Conservation (phyloP, 805 yeast species). For the Scheffersomyces stipitis region DNA sequence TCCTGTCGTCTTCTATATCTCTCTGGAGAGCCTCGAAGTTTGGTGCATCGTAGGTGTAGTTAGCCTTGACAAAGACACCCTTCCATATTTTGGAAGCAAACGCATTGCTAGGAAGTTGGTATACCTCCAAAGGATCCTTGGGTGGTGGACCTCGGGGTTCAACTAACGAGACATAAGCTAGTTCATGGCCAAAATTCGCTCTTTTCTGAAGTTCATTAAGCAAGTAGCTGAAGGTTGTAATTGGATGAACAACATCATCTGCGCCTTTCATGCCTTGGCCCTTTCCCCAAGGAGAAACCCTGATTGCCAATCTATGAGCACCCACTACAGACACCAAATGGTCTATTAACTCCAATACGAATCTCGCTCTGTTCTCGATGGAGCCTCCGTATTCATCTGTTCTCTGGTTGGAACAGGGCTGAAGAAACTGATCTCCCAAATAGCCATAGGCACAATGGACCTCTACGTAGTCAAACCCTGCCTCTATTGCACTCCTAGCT, state of each 20-base stretch:
- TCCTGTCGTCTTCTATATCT: conserved; percentile 6
- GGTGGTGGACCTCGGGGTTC: conserved; percentile 25
- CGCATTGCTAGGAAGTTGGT: conserved; percentile 33
- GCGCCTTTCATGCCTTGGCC: not conserved
- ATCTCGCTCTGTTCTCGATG: conserved; percentile 10
- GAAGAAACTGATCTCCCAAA: conserved; percentile 12
- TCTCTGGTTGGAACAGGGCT: conserved; percentile 13
- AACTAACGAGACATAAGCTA: conserved; percentile 37
- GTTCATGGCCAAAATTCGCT: conserved; percentile 27
- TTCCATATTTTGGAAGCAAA: conserved; percentile 43
- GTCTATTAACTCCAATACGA: conserved; percentile 10
- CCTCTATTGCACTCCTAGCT: not conserved
- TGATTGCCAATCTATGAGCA: conserved; percentile 12
- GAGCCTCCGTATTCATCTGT: conserved; percentile 13
- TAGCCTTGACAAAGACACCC: conserved; percentile 45
- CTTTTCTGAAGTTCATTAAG: conserved; percentile 39
- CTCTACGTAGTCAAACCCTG: conserved; percentile 11
- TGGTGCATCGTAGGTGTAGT: conserved; percentile 24
- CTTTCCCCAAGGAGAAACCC: conserved; percentile 20
- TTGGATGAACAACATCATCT: conserved; percentile 6
- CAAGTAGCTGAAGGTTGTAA: conserved; percentile 31
- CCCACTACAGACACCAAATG: conserved; percentile 11
- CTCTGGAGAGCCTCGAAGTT: conserved; percentile 20
- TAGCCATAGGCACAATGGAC: conserved; percentile 13
- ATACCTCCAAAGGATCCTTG: conserved; percentile 22